Percentiles rank a stretch among this genome's conserved stretches.
phyloP scores from a whole-genome alignment of 345 rosid species.

The Adansonia digitata region DNA sequence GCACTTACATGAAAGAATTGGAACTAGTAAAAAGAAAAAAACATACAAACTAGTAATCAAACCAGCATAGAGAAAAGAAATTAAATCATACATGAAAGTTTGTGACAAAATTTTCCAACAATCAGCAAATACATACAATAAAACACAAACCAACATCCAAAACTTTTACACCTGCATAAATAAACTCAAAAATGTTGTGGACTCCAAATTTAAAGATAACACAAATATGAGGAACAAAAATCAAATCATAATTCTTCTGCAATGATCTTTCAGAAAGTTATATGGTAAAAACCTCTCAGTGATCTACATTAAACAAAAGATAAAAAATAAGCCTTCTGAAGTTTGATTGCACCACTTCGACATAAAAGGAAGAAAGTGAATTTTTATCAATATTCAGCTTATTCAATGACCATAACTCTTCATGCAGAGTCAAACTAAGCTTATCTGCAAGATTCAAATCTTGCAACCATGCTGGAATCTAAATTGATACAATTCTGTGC shows the following conservation, averaged over 20 bases:
- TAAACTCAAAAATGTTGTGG: constrained; percentile 4
- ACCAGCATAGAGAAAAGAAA: constrained; percentile 12
- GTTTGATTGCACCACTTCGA: not conserved
- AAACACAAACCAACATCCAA: constrained; percentile 17
- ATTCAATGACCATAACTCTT: not conserved
- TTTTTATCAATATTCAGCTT: not conserved
- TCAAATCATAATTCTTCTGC: not conserved
- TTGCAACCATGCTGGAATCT: not conserved
- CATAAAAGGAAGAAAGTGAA: not conserved
- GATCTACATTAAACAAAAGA: not conserved
- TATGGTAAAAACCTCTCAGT: not conserved
- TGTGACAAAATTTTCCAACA: constrained; percentile 14
- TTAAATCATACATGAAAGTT: constrained; percentile 7
- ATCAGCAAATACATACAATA: constrained; percentile 18
- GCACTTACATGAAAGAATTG: not conserved
- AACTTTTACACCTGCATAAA: constrained; percentile 11
- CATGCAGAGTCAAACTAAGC: no score
- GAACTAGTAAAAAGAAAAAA: not conserved
- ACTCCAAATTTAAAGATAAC: not conserved
- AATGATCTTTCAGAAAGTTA: not conserved
- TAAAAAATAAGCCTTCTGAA: not conserved
- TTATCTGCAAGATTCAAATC: not conserved
- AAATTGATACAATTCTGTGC: not conserved
- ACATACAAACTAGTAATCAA: not conserved
- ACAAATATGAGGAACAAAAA: constrained; percentile 11